These are phyloP conservation scores for Lipomyces spencermartinsiae DNA, from an alignment of 805 yeast species.

Conservation along the genomic window DNA sequence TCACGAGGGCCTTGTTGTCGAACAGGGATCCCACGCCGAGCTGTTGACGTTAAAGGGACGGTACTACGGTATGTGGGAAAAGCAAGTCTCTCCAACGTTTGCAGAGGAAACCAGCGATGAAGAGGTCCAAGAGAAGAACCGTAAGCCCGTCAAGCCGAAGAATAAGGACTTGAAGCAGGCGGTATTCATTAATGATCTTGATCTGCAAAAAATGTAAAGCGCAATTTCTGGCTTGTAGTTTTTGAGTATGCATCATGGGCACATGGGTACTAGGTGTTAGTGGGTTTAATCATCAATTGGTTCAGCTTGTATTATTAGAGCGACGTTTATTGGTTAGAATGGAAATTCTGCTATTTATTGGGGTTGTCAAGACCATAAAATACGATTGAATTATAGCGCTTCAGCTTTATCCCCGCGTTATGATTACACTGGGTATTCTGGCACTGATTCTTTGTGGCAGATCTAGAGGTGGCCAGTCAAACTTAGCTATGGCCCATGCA, in stretches of 20 bases:
- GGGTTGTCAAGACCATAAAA: neutral
- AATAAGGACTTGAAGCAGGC: slow-evolving; percentile 4
- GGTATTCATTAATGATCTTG: slow-evolving; percentile 5
- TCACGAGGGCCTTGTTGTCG: slow-evolving; percentile 56
- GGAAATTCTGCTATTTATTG: neutral
- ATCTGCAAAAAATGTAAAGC: neutral
- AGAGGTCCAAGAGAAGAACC: neutral
- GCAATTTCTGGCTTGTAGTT: neutral
- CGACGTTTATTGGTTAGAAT: neutral
- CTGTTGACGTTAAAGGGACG: slow-evolving; percentile 35
- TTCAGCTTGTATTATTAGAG: neutral
- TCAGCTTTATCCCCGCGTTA: neutral
- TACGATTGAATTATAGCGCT: neutral
- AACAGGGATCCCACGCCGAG: slow-evolving; percentile 45
- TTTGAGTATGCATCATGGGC: neutral
- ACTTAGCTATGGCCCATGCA: too few species aligned
- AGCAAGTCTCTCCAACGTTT: slow-evolving; percentile 33
- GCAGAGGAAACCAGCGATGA: slow-evolving; percentile 45
- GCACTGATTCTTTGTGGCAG: neutral
- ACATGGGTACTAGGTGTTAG: neutral
- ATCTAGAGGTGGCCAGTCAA: neutral
- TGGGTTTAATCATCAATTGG: neutral
- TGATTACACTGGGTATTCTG: neutral
- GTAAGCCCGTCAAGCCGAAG: neutral
- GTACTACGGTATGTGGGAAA: slow-evolving; percentile 31